phyloP scores from a whole-genome alignment of 352 stramenopile species.

The Pythium phragmitis region DNA sequence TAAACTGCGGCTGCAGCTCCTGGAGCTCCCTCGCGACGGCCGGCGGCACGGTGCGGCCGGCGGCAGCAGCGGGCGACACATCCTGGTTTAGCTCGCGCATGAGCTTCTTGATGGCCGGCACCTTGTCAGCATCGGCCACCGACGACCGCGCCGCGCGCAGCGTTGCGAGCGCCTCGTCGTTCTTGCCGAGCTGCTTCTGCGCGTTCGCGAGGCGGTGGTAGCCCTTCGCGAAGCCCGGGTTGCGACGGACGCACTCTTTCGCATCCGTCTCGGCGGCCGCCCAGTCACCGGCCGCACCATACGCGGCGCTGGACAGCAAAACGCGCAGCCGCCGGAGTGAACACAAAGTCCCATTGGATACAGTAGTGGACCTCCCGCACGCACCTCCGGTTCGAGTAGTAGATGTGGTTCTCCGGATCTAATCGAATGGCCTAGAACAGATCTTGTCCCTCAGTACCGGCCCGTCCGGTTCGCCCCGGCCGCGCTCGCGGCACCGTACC shows the following conservation, averaged over 20 bases:
- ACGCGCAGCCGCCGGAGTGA: not conserved
- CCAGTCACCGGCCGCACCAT: slow-evolving; percentile 69
- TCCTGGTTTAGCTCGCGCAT: slow-evolving; percentile 69
- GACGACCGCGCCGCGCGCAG: slow-evolving; percentile 43
- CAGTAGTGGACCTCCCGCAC: not conserved
- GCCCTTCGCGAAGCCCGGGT: slow-evolving; percentile 73
- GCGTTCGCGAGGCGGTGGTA: slow-evolving; percentile 81
- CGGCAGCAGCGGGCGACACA: slow-evolving; percentile 14
- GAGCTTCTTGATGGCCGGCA: slow-evolving; percentile 76
- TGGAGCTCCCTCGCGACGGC: slow-evolving; percentile 77
- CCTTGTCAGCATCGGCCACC: slow-evolving; percentile 43
- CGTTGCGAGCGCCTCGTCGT: slow-evolving; percentile 66
- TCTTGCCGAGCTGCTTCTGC: slow-evolving; percentile 73
- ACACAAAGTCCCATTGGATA: not conserved
- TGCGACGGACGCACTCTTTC: slow-evolving; percentile 69
- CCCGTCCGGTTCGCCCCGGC: not conserved
- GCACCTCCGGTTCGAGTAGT: slow-evolving; percentile 83
- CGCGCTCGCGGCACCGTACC: slow-evolving; percentile 25
- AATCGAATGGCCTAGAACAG: slow-evolving; percentile 67
- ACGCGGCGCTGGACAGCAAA: slow-evolving; percentile 47
- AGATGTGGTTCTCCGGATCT: slow-evolving; percentile 73
- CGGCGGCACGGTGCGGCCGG: slow-evolving; percentile 46
- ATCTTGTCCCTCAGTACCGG: not conserved
- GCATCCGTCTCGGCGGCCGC: slow-evolving; percentile 67
- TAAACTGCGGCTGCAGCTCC: slow-evolving; percentile 78